These are phyloP conservation scores for Blumeriella jaapii DNA, from an alignment of 2,329 filamentous ascomycete genomes.

Conservation along the genomic window DNA sequence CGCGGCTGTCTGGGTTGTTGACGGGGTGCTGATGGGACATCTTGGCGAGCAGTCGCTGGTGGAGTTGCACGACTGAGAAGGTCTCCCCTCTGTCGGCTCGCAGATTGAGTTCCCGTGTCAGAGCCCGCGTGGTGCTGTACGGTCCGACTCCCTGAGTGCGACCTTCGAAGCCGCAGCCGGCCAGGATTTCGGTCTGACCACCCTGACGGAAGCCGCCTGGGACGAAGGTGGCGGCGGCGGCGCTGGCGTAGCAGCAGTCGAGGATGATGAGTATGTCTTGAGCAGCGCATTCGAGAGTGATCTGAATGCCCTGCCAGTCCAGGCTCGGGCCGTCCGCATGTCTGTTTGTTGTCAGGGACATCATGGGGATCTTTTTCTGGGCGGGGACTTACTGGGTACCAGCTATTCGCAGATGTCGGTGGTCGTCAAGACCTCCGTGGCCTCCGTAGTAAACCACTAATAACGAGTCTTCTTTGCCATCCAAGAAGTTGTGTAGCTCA, in stretches of 20 bases:
- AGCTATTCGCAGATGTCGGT: not conserved
- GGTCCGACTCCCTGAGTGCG: not conserved
- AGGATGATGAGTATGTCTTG: not conserved
- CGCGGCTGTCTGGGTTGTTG: not conserved
- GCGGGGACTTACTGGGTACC: not conserved
- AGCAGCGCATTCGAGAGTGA: not conserved
- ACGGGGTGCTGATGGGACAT: slow-evolving; percentile 1
- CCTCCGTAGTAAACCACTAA: slow-evolving; percentile 1
- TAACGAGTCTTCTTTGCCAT: not conserved
- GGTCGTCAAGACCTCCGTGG: not conserved
- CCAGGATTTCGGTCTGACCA: not conserved
- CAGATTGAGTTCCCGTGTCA: not conserved
- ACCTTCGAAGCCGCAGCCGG: slow-evolving; percentile 1
- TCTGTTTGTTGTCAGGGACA: not conserved
- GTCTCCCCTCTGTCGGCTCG: not conserved
- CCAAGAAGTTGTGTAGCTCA: not conserved
- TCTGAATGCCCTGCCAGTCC: not conserved
- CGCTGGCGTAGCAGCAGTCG: slow-evolving; percentile 1
- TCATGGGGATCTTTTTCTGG: not conserved
- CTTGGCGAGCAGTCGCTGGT: not conserved
- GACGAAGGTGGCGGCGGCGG: not conserved
- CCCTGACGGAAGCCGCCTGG: not conserved
- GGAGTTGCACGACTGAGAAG: not conserved
- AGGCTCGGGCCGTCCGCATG: not conserved
- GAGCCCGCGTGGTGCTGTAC: slow-evolving; percentile 1